Conservation (phyloP, 106 monocot species). For the Dioscorea dumetorum region DNA sequence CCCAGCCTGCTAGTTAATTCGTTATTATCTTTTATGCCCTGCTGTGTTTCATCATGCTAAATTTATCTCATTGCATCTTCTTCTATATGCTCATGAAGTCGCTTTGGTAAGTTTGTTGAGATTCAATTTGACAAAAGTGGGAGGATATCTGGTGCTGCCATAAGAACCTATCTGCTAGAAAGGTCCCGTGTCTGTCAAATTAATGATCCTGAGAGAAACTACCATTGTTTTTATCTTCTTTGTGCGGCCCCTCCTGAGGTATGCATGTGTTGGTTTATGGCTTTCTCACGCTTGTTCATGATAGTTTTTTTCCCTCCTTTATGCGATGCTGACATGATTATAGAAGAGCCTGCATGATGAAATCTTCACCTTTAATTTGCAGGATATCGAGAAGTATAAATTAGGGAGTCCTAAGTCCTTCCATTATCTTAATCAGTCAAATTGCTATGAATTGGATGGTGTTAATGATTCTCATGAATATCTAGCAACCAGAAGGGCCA, state of each 20-base stretch:
- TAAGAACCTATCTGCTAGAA: constrained; percentile 94
- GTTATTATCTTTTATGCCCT: too few relatives aligned
- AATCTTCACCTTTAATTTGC: constrained; percentile 13
- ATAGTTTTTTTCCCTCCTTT: background rate
- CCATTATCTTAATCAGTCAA: constrained; percentile 91
- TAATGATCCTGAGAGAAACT: constrained; percentile 85
- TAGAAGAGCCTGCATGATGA: background rate
- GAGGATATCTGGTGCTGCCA: constrained; percentile 94
- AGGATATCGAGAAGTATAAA: constrained; percentile 75
- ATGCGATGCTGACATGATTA: background rate
- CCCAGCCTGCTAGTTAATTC: too few relatives aligned
- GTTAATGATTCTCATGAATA: constrained; percentile 76
- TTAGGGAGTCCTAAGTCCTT: constrained; percentile 49
- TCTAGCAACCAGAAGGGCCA: constrained; percentile 74
- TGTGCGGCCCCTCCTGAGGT: constrained; percentile 89
- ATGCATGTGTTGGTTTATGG: background rate
- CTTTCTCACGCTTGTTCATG: background rate
- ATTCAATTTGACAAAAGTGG: constrained; percentile 93
- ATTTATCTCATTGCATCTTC: background rate
- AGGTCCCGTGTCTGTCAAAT: constrained; percentile 92
- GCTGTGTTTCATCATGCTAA: background rate
- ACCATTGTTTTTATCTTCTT: constrained; percentile 88
- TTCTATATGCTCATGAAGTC: constrained; percentile 27
- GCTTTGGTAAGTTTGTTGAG: constrained; percentile 97
- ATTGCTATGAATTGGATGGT: constrained; percentile 66